Percentiles rank a stretch among this genome's conserved stretches.
Conservation (phyloP, 2,329 filamentous ascomycete species). For the Didymella pinodella region DNA sequence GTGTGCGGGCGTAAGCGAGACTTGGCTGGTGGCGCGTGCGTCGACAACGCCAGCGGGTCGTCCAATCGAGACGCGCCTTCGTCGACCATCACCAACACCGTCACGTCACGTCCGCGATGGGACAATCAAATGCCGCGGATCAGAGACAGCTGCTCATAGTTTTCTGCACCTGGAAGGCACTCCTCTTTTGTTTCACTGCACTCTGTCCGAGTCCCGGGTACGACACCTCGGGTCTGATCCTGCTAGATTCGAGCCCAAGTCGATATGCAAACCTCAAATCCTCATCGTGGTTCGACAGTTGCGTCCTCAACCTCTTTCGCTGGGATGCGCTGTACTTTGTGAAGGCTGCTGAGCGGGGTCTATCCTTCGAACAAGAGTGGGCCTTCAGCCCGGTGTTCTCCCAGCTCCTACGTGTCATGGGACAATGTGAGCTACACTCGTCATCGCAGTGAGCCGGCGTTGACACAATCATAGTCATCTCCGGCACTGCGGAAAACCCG, state of each 20-base stretch:
- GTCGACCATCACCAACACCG: slow-evolving; percentile 12
- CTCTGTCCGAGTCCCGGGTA: slow-evolving; percentile 70
- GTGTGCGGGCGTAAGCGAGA: slow-evolving; percentile 32
- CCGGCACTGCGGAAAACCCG: slow-evolving; percentile 15
- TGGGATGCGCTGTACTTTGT: slow-evolving; percentile 87
- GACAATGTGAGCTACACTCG: slow-evolving; percentile 49
- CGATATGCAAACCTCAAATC: slow-evolving; percentile 32
- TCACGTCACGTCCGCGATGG: slow-evolving; percentile 7
- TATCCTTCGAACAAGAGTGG: slow-evolving; percentile 84
- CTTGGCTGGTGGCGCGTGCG: slow-evolving; percentile 14
- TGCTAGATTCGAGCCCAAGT: slow-evolving; percentile 48
- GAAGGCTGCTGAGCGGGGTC: slow-evolving; percentile 67
- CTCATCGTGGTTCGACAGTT: slow-evolving; percentile 34
- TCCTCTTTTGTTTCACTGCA: slow-evolving; percentile 69
- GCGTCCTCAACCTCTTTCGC: slow-evolving; percentile 69
- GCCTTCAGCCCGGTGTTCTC: slow-evolving; percentile 73
- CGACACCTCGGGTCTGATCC: slow-evolving; percentile 75
- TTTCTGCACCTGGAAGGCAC: slow-evolving; percentile 71
- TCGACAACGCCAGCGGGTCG: slow-evolving; percentile 19
- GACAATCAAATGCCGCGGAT: slow-evolving; percentile 2
- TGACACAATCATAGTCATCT: slow-evolving; percentile 50
- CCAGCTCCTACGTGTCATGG: slow-evolving; percentile 53
- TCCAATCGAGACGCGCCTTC: slow-evolving; percentile 25
- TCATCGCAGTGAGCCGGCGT: slow-evolving; percentile 15
- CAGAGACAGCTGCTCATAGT: slow-evolving; percentile 31